These are phyloP conservation scores for Lentinus brumalis DNA, from an alignment of 768 basidiomycete species.

Conservation along the genomic window DNA sequence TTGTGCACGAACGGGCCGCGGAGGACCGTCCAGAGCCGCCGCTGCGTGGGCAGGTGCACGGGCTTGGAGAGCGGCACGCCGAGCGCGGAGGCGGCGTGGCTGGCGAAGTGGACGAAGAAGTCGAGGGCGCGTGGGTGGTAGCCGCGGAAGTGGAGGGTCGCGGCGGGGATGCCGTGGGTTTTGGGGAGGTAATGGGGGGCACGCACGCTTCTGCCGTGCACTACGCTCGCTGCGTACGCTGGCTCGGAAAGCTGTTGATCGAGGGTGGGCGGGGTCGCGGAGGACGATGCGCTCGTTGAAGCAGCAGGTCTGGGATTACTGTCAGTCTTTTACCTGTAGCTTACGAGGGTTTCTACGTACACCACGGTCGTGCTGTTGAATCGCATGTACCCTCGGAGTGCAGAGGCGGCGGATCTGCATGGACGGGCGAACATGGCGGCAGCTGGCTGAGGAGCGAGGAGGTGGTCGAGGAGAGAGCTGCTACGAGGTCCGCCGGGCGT, in stretches of 20 bases:
- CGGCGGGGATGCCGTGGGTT: conserved; percentile 75
- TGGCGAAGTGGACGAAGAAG: conserved; percentile 81
- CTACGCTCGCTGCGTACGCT: conserved; percentile 52
- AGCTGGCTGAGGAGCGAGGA: not conserved
- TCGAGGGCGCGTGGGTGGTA: conserved; percentile 67
- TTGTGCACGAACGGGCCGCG: conserved; percentile 90
- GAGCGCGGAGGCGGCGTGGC: conserved; percentile 81
- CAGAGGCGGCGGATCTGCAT: not conserved
- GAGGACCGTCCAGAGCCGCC: conserved; percentile 82
- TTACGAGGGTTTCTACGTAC: not conserved
- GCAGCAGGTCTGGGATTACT: not conserved
- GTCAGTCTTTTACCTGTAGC: not conserved
- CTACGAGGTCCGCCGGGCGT: too few species aligned
- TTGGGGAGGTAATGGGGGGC: conserved; percentile 57
- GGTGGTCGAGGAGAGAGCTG: not conserved
- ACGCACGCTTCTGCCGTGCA: conserved; percentile 63
- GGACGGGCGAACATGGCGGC: not conserved
- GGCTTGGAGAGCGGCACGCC: conserved; percentile 75
- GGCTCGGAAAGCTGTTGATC: conserved; percentile 31
- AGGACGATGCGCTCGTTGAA: conserved; percentile 1
- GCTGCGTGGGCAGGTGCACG: conserved; percentile 69
- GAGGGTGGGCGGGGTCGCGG: not conserved
- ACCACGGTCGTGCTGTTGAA: not conserved
- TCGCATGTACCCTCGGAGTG: not conserved
- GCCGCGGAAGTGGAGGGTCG: conserved; percentile 81